Evolutionary conservation across 345 rosid genomes (phyloP), one percentile per base, ranked within the genome.

Genomic region (Isatis tinctoria): DNA sequence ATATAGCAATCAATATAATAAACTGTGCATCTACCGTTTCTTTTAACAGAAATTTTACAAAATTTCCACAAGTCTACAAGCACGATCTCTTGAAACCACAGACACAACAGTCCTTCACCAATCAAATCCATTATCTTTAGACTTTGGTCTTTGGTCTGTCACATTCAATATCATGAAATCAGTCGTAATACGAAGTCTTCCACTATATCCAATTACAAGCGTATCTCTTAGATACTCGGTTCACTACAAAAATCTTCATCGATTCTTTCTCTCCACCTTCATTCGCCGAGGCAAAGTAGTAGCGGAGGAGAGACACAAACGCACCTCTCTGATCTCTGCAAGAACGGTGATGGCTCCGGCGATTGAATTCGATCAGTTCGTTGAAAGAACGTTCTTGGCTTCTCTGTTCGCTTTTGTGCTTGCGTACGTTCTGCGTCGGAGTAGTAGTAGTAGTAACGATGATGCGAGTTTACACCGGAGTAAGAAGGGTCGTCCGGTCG

Each of bases 351-450:
- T 32, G 63, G 3, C 69, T 3, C 33, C 66, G 12, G 2, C 28
- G 26, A 30, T 74, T 13, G 68, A 37, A 9, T 67, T 67, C 16
- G 67, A 67, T 58, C 74, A 39, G 12, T 74, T 36, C 35, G 59
- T 67, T 59, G 4, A 36, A 0, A 67, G 73, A 3, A 67, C 60
- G 14, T 56, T 57, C 10, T 14, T 36, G 6, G 24, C 78, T 47
- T 74, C 78, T 59, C 44, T 67, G 0, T 57, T 74, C 17, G 43
- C 78, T 26, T 67, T 74, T 14, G 6, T 37, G 52, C 6, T 74
- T 58, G 52, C 67, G 0, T 74, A 44, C 51, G 33, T 60, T 28
- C 39, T 74, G 43, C 61, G 78, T 14, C 52, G 52, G 27, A 51
- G 53, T 18, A 24, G 14, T 18, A 32, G 33, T 30, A n/a, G 53